Evolutionary conservation across 768 basidiomycete species (phyloP), one percentile per base, ranked within the genome.

Genomic region (Panellus pusillus): DNA sequence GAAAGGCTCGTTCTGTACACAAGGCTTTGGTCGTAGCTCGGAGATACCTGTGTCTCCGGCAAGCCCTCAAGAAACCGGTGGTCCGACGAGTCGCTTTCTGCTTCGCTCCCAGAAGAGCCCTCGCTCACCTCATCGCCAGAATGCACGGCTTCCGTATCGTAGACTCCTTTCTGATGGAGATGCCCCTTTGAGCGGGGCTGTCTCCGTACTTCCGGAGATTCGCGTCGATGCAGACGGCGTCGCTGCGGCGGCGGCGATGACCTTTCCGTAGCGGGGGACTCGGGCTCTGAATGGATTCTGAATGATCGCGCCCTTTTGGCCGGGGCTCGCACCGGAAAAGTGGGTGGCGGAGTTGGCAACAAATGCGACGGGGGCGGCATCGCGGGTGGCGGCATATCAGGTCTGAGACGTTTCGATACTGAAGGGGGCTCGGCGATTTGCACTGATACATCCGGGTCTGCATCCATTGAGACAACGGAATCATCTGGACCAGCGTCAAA

Each of bases 41-140:
- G 75, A 17, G 86, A 80, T 31, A 74, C 74, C 65, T 92, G 91
- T 9, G 90, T 91, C 50, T 80, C 74, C 3, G 82, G 76, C 15
- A 81, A 68, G 43, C 85, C 79, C 54, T 81, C 75, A 31, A 91
- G 67, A 69, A 93, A 93, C 57, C 67, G 72, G 42, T 79, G 72
- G 63, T 93, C 90, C 31, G 80, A 82, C 62, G 32, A 35, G 32
- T 87, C 89, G 64, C 75, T 79, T 62, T 87, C 87, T 24, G 71
- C 79, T 56, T 76, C 80, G 61, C 71, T 76, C 31, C 71, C 75
- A 1, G 84, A 86, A 1, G 72, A 74, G 31, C 88, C 89, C 50
- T 75, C 79, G 61, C 85, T 86, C 50, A 76, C 74, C 63, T 93
- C 91, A 52, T 90, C 89, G 17, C 90, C 91, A 9, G 92, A 93